Evolutionary conservation across 2,329 filamentous ascomycete species (phyloP), one percentile per base, ranked within the genome.

Genomic region (Chaetomiaceae sp.): DNA sequence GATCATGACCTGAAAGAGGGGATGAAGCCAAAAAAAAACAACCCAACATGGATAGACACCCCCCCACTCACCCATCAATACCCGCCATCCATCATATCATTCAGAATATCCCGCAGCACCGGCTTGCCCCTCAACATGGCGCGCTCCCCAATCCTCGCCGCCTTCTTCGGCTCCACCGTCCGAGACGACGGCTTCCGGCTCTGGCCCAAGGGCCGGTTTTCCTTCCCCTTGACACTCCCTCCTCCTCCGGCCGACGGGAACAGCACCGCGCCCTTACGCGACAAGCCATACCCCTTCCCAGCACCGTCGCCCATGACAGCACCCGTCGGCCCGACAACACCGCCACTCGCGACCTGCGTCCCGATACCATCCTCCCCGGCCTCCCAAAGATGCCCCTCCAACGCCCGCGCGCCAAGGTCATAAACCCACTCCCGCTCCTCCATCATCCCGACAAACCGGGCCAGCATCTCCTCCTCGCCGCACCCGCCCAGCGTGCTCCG

Each of bases 371-470:
- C 42, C 33, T 72, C 66, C 18, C 84, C n/a, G n/a, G n/a, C 80
- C 42, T 85, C 84, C 58, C 90, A 91, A 36, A 73, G 66, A 70
- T 95, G 90, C 27, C 73, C 78, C 9, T 85, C 81, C 7, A 87
- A 67, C 40, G 86, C 87, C 10, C 80, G 75, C 1, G 67, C 66
- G 0, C 81, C 82, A 46, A 97, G 66, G 60, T 95, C 80, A 60
- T 90, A 85, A 14, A 90, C 76, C 91, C 94, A 97, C n/a, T 79
- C 74, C 48, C 81, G 82, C 51, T 78, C 73, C 59, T 91, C 86
- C 75, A 96, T 92, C 36, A 97, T 71, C 2, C 73, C 71, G 7
- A 97, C 79, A 64, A 97, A 89, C 20, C 79, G 79, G 30, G 80
- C 80, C 13, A 99, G 76, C 71, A 97, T 84, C 61, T 90, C 87